Conservation (phyloP, 75 land plant species). For the Cupressus sempervirens region DNA sequence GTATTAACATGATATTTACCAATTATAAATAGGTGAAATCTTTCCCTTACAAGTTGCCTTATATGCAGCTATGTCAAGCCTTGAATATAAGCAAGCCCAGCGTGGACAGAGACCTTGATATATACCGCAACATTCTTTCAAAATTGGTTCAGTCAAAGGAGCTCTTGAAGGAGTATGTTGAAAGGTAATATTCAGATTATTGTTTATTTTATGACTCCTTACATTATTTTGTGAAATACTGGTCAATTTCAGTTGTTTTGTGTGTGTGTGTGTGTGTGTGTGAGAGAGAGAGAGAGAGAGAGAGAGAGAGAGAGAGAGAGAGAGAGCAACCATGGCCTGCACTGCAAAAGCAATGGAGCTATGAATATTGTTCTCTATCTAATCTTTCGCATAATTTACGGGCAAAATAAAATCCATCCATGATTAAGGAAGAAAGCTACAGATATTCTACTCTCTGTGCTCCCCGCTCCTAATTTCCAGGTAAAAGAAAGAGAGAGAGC, state of each 20-base stretch:
- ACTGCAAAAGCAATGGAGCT: no score
- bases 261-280: background rate
- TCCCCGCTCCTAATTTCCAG: background rate
- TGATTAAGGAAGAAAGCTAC: background rate
- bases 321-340: no score
- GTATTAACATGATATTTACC: background rate
- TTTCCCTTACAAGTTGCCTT: constrained; percentile 3
- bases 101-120: constrained; percentile 97
- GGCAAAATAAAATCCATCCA: no score
- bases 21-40: background rate
- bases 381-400: background rate
- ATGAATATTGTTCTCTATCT: background rate
- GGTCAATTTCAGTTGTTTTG: background rate
- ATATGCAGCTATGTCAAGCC: constrained; percentile 81
- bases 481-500: background rate
- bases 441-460: background rate
- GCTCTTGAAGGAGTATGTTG: constrained; percentile 91
- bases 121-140: constrained; percentile 85
- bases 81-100: constrained; percentile 82
- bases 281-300: background rate
- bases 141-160: constrained; percentile 98
- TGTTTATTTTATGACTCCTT: background rate
- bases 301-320: background rate
- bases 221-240: background rate
- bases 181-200: constrained; percentile 45